A percentile compares a stretch with the other conserved stretches of the same genome.
Evolutionary conservation across 1,284 basidiomycete genomes (phyloP).

Genomic region (Agaricales sp.): DNA sequence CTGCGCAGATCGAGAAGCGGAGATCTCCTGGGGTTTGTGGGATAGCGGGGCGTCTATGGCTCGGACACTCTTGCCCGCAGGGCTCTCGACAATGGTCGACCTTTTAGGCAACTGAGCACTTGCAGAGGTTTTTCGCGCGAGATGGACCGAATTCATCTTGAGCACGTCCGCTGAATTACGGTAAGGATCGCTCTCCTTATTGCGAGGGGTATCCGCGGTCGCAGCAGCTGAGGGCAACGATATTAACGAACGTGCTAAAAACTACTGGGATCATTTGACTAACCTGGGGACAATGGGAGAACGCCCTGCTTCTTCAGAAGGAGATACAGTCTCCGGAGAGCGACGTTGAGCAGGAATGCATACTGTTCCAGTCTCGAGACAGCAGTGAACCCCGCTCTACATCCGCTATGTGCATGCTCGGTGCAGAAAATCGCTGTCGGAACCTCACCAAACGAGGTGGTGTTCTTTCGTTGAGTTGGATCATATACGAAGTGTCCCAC

Average conservation of each 20-base stretch:
- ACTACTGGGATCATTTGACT: slow-evolving; percentile 18
- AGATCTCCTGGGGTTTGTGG: slow-evolving; percentile 29
- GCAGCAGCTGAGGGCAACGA: slow-evolving; percentile 21
- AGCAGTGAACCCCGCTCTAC: slow-evolving; percentile 74
- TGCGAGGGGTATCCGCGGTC: slow-evolving; percentile 20
- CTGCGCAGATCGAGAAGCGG: slow-evolving; percentile 11
- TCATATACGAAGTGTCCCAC: slow-evolving; percentile 73
- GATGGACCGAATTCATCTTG: slow-evolving; percentile 86
- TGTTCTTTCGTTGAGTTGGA: slow-evolving; percentile 50
- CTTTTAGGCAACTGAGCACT: slow-evolving; percentile 88
- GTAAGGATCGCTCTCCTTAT: slow-evolving; percentile 58
- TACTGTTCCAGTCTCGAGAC: slow-evolving; percentile 97
- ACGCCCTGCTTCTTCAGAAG: slow-evolving; percentile 89
- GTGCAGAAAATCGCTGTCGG: slow-evolving; percentile 68
- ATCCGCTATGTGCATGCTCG: slow-evolving; percentile 61
- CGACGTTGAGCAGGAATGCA: slow-evolving; percentile 94
- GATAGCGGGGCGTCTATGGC: slow-evolving; percentile 35
- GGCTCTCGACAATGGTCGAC: slow-evolving; percentile 93
- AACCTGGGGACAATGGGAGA: slow-evolving; percentile 70
- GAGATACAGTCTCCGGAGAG: slow-evolving; percentile 84
- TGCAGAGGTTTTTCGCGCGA: slow-evolving; percentile 92
- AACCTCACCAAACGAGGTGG: slow-evolving; percentile 56
- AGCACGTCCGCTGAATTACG: slow-evolving; percentile 86
- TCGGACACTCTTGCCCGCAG: slow-evolving; percentile 81
- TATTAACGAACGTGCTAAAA: slow-evolving; percentile 11